phyloP scores from a whole-genome alignment of 2,329 filamentous ascomycete genomes.

The Ceratocystis variospora region DNA sequence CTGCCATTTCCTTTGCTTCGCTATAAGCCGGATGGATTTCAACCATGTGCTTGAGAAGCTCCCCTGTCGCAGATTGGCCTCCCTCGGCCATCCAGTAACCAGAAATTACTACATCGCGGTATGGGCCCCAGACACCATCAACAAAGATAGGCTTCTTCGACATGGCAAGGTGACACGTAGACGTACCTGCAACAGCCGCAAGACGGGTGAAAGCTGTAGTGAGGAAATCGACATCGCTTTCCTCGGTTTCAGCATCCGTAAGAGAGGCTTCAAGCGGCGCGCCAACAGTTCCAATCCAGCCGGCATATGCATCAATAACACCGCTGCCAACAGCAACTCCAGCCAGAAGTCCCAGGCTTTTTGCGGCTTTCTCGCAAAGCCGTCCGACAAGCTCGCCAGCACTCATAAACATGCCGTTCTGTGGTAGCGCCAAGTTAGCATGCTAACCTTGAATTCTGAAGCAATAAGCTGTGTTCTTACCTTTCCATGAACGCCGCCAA shows the following conservation, averaged over 20 bases:
- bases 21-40: slow-evolving; percentile 88
- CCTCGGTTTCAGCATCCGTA: slow-evolving; percentile 21
- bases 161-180: slow-evolving; percentile 95
- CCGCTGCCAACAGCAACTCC: slow-evolving; percentile 90
- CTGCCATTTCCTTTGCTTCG: slow-evolving; percentile 61
- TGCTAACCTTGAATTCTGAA: not conserved
- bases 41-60: slow-evolving; percentile 83
- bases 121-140: slow-evolving; percentile 91
- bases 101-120: slow-evolving; percentile 83
- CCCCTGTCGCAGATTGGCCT: slow-evolving; percentile 89
- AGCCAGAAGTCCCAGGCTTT: slow-evolving; percentile 67
- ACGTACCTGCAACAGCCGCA: slow-evolving; percentile 89
- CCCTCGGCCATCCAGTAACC: slow-evolving; percentile 95
- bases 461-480: slow-evolving; percentile 40
- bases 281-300: slow-evolving; percentile 98
- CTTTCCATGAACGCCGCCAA: slow-evolving; percentile 90
- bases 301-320: slow-evolving; percentile 96
- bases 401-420: slow-evolving; percentile 87
- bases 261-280: slow-evolving; percentile 68
- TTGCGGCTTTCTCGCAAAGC: slow-evolving; percentile 68
- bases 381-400: slow-evolving; percentile 83
- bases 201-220: slow-evolving; percentile 84
- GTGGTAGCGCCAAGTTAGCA: slow-evolving; percentile 21
- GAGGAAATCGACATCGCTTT: slow-evolving; percentile 50
- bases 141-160: slow-evolving; percentile 88